Base-by-base conservation (phyloP, 371 early-diverging fungal species). In the Funneliformis caledonium region DNA sequence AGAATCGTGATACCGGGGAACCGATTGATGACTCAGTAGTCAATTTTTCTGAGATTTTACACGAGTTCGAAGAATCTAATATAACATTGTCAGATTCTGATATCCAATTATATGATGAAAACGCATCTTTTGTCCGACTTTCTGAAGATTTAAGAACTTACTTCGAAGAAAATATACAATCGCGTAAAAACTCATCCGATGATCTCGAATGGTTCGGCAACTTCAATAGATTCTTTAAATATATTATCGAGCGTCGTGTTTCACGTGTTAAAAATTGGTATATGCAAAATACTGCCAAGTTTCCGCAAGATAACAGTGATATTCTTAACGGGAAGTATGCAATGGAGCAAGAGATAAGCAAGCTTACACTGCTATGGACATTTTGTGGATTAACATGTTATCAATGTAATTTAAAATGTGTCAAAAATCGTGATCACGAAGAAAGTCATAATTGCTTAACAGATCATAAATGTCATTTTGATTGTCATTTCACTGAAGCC, bases 241-340 rank as follows among this genome's bases (percentile, higher is more conserved):
- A 42, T 64, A 69, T 78, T 43, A 52, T 69, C 22, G 26, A 78
- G 1, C 22, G 79, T 16, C 47, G 79, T 47, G 10, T 65, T 56
- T 19, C 52, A 10, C 79, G 79, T n/a, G 79, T 65, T 14, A 37
- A 56, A 56, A 26, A 78, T 42, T 78, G 79, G 79, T 69, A 69
- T 78, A 11, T 14, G 42, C 69, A 52, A 48, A 78, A 78, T 59
- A 50, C 45, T 10, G 50, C 26, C 6, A 59, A 43, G 10, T 78
- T 69, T 69, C 52, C 59, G n/a, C 67, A 68, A 19, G 79, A 78
- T 52, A 59, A 78, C 33, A 65, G 62, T 52, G 79, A 78, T n/a
- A 43, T 78, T 56, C n/a, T 69, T 9, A 48, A 37, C 43, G 62
- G 61, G 19, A 33, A 33, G 14, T 69, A 78, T 69, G 52, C 42